Evolutionary conservation across 2,329 filamentous ascomycete species (phyloP).

Genomic region (Aureobasidium sp.): DNA sequence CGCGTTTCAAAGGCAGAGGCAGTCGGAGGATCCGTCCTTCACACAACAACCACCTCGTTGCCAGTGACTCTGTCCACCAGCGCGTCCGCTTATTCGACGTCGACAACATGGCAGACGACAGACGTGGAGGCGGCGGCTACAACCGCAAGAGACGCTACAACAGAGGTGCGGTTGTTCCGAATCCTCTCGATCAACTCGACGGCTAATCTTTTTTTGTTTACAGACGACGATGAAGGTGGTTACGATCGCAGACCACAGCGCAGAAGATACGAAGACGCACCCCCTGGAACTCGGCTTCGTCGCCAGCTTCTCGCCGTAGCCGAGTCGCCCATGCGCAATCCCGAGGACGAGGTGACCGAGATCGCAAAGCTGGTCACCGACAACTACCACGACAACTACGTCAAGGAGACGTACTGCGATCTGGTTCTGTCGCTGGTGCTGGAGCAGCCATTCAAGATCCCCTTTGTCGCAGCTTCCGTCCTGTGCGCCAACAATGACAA

Average conservation of each 20-base stretch:
- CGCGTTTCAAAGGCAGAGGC: no score
- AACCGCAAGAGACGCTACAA: slow-evolving; percentile 67
- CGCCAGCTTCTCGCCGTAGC: slow-evolving; percentile 74
- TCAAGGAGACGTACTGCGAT: slow-evolving; percentile 65
- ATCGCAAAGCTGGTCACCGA: slow-evolving; percentile 73
- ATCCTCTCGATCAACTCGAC: neutral
- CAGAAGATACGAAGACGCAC: slow-evolving; percentile 65
- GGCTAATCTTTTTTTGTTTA: slow-evolving; percentile 14
- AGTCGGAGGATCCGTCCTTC: no score
- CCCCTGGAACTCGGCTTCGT: slow-evolving; percentile 58
- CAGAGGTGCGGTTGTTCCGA: no score
- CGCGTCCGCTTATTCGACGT: neutral
- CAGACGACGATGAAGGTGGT: slow-evolving; percentile 70
- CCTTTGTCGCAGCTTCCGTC: slow-evolving; percentile 79
- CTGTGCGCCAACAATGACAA: slow-evolving; percentile 73
- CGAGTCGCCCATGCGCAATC: slow-evolving; percentile 66
- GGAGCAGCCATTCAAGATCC: slow-evolving; percentile 97
- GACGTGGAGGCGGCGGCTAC: slow-evolving; percentile 37
- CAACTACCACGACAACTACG: slow-evolving; percentile 76
- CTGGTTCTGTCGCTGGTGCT: slow-evolving; percentile 69
- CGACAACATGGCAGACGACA: slow-evolving; percentile 27
- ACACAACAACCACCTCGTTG: neutral
- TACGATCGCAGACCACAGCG: slow-evolving; percentile 67
- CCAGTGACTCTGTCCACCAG: slow-evolving; percentile 1
- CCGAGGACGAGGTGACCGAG: slow-evolving; percentile 68